These are phyloP conservation scores for Selenicereus undatus DNA, from an alignment of 148 eudicot genomes.

Conservation along the genomic window DNA sequence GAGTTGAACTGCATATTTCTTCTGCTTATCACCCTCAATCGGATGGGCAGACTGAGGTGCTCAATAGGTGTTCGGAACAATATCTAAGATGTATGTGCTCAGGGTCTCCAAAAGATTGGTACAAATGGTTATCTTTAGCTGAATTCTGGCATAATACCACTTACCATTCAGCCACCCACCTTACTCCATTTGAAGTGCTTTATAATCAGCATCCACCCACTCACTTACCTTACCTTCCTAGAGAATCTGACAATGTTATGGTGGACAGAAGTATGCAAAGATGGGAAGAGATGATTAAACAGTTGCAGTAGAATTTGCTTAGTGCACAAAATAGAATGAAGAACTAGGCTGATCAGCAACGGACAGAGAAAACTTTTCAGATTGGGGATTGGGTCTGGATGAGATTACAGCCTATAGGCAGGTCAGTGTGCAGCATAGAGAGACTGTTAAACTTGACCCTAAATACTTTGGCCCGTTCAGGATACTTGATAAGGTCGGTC, in stretches of 20 bases:
- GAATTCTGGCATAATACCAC: too few relatives aligned
- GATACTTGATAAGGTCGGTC: neutral
- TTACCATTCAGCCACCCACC: too few relatives aligned
- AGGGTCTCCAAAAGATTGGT: neutral
- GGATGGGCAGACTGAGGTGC: neutral
- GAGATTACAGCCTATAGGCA: slow-evolving; percentile 14
- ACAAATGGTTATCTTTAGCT: too few relatives aligned
- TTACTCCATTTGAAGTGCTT: too few relatives aligned
- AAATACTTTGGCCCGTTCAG: neutral
- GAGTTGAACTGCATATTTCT: neutral
- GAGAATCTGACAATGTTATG: too few relatives aligned
- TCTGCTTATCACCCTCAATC: neutral
- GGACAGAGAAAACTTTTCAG: neutral
- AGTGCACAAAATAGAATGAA: neutral
- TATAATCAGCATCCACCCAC: too few relatives aligned
- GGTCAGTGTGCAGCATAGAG: neutral
- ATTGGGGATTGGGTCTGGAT: slow-evolving; percentile 1
- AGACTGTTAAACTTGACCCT: neutral
- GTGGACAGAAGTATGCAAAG: too few relatives aligned
- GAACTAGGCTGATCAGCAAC: neutral
- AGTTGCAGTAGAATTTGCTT: too few relatives aligned
- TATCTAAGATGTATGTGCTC: neutral
- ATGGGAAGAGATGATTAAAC: too few relatives aligned
- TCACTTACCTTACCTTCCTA: too few relatives aligned
- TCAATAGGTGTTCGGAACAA: neutral